Evolutionary conservation across 768 basidiomycete species (phyloP).

Genomic region (Pisolithus marmoratus): DNA sequence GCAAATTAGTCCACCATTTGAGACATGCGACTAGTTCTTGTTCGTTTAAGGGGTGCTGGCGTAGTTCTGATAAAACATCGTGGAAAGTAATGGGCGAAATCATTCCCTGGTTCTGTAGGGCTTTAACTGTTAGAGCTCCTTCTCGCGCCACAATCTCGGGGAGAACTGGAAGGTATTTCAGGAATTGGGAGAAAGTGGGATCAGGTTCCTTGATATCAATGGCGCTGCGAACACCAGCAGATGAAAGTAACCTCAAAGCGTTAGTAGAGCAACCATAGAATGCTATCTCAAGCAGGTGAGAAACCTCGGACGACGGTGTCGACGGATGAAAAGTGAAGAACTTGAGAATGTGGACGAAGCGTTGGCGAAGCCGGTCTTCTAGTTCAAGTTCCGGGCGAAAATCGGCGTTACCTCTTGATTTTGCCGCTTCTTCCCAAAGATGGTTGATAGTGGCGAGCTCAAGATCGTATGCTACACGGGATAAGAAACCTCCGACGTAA

Average conservation of each 20-base stretch:
- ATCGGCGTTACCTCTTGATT: conserved; percentile 24
- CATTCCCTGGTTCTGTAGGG: conserved; percentile 56
- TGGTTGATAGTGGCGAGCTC: conserved; percentile 60
- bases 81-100: conserved; percentile 71
- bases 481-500: conserved; percentile 75
- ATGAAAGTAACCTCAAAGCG: conserved; percentile 69
- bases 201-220: conserved; percentile 71
- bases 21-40: conserved; percentile 77
- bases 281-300: conserved; percentile 59
- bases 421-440: conserved; percentile 52
- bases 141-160: conserved; percentile 53
- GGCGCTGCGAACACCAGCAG: conserved; percentile 62
- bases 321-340: conserved; percentile 90
- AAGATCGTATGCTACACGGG: conserved; percentile 78
- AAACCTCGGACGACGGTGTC: conserved; percentile 80
- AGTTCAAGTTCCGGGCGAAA: conserved; percentile 35
- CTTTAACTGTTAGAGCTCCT: conserved; percentile 54
- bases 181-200: conserved; percentile 61
- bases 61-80: conserved; percentile 79
- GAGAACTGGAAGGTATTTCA: conserved; percentile 72
- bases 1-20: conserved; percentile 72
- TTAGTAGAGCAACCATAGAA: conserved; percentile 66
- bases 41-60: conserved; percentile 60
- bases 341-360: conserved; percentile 72
- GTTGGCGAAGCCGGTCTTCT: conserved; percentile 45